Conservation (phyloP, 2,329 filamentous ascomycete genomes). For the Pseudogymnoascus destructans region DNA sequence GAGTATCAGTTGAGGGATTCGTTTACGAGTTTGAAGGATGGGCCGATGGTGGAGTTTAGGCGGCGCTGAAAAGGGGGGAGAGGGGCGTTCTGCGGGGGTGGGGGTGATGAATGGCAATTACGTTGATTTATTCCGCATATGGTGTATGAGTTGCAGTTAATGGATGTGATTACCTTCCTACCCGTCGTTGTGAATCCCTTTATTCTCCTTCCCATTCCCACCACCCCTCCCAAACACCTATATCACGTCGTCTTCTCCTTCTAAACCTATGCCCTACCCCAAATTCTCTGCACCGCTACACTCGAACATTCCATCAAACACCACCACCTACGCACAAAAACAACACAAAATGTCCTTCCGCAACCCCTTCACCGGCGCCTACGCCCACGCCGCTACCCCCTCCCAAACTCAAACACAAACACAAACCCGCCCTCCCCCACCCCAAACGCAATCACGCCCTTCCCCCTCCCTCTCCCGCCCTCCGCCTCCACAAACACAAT, state of each 20-base stretch:
- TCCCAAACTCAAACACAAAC: not conserved
- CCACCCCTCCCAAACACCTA: not conserved
- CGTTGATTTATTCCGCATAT: not conserved
- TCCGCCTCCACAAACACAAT: not conserved
- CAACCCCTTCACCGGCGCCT: not conserved
- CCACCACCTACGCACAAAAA: not conserved
- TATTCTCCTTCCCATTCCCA: not conserved
- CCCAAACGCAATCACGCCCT: not conserved
- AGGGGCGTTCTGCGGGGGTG: not conserved
- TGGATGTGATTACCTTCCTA: not conserved
- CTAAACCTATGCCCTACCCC: not conserved
- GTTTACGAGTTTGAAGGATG: conserved; percentile 62
- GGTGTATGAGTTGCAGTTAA: not conserved
- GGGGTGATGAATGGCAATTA: not conserved
- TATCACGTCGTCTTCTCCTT: not conserved
- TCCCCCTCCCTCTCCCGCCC: not conserved
- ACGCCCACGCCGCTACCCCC: not conserved
- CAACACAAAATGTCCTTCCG: not conserved
- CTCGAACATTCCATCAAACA: not conserved
- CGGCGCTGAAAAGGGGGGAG: not conserved
- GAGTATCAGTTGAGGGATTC: conserved; percentile 62
- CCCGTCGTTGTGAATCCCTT: not conserved
- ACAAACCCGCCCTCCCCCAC: not conserved
- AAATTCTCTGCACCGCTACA: not conserved
- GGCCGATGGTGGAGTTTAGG: conserved; percentile 53